Evolutionary conservation across 139 green algal genomes (phyloP).

Genomic region (Coelastrella sp.): DNA sequence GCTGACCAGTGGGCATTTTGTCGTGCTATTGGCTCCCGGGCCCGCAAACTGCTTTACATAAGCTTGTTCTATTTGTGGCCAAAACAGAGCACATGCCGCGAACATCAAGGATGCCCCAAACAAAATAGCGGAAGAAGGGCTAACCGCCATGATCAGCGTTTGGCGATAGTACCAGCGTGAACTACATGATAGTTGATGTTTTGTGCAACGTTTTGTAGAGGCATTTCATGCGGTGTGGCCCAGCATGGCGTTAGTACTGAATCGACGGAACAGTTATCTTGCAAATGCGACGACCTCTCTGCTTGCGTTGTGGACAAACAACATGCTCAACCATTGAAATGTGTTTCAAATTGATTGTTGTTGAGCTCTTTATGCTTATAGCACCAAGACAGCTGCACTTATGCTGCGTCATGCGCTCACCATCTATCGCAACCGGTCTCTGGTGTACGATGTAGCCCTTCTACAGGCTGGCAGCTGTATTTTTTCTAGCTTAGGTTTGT

Average conservation of each 20-base stretch:
- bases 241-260: no score
- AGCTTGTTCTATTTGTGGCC: constrained; percentile 9
- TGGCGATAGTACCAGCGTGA: neutral
- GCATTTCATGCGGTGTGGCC: no score
- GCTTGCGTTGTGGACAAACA: no score
- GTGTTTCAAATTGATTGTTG: no score
- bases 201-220: no score
- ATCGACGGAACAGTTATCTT: no score
- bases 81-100: constrained; percentile 33
- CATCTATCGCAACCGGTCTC: neutral
- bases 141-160: constrained; percentile 8
- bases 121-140: neutral
- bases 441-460: neutral
- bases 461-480: no score
- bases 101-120: neutral
- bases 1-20: constrained; percentile 22
- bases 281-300: no score
- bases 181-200: neutral
- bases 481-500: no score
- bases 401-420: neutral
- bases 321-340: no score
- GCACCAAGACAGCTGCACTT: neutral
- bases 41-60: neutral
- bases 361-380: no score
- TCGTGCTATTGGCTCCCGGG: neutral